A percentile compares a stretch with the other conserved stretches of the same genome.
Evolutionary conservation across 2,329 filamentous ascomycete species (phyloP).

Genomic region (Exophiala spinifera): DNA sequence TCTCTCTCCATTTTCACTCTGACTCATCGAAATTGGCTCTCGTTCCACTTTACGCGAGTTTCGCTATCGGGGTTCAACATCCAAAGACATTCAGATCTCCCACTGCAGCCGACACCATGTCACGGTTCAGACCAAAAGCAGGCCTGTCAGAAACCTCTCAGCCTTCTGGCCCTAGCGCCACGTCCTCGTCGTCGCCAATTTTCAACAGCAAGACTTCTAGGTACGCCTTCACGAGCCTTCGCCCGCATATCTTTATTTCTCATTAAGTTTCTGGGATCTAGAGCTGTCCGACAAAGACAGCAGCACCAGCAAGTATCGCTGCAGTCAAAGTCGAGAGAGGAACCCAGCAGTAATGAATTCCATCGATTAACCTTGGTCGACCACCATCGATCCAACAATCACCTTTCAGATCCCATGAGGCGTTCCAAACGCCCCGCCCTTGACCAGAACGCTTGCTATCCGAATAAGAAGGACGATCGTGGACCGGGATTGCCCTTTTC

Average conservation of each 20-base stretch:
- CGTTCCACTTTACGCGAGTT: no score
- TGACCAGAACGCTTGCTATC: constrained; percentile 6
- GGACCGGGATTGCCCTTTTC: constrained; percentile 13
- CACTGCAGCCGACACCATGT: not conserved
- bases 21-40: not conserved
- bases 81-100: no score
- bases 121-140: not conserved
- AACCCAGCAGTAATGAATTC: not conserved
- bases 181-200: not conserved
- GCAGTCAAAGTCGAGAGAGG: not conserved
- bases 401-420: constrained; percentile 2
- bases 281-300: not conserved
- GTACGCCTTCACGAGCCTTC: not conserved
- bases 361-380: not conserved
- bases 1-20: not conserved
- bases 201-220: not conserved
- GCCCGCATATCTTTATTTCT: not conserved
- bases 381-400: not conserved
- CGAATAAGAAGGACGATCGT: constrained; percentile 14
- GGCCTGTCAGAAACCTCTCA: not conserved
- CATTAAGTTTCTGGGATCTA: not conserved
- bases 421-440: constrained; percentile 14
- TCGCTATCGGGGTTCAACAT: no score
- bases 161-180: not conserved
- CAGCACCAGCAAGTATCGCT: not conserved